These are phyloP conservation scores for Melanopsichium pennsylvanicum DNA, from an alignment of 1,284 basidiomycete species.

Conservation along the genomic window DNA sequence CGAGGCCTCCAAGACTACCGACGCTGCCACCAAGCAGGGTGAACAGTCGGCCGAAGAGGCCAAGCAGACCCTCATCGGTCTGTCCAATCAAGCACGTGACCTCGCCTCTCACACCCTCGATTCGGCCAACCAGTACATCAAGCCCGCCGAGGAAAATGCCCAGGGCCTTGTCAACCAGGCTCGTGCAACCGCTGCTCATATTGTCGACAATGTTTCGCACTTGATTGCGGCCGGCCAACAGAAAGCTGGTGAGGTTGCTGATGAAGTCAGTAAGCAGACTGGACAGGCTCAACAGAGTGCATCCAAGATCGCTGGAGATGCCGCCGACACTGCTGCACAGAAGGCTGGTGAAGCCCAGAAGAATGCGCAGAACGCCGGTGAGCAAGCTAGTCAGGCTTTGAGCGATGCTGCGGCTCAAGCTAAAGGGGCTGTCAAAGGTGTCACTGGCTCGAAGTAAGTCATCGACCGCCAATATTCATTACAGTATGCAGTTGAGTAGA, in stretches of 20 bases:
- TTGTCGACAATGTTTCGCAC: slow-evolving; percentile 42
- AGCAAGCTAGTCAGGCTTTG: slow-evolving; percentile 37
- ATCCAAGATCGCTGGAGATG: slow-evolving; percentile 17
- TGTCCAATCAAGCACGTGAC: slow-evolving; percentile 51
- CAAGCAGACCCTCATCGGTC: slow-evolving; percentile 42
- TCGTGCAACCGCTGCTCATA: slow-evolving; percentile 33
- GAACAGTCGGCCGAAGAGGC: slow-evolving; percentile 45
- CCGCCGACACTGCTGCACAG: slow-evolving; percentile 19
- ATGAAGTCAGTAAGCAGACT: slow-evolving; percentile 40
- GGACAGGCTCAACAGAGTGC: slow-evolving; percentile 13
- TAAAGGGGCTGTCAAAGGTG: slow-evolving; percentile 36
- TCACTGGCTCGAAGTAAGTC: slow-evolving; percentile 36
- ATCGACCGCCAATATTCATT: no score
- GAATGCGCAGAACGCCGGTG: slow-evolving; percentile 18
- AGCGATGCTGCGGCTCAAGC: slow-evolving; percentile 46
- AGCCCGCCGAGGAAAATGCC: slow-evolving; percentile 42
- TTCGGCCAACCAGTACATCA: slow-evolving; percentile 55
- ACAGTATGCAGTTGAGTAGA: slow-evolving; percentile 6
- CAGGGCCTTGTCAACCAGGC: slow-evolving; percentile 40
- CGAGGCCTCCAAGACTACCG: slow-evolving; percentile 31
- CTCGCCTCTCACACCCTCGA: slow-evolving; percentile 49
- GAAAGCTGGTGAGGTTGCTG: slow-evolving; percentile 41
- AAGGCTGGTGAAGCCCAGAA: slow-evolving; percentile 29
- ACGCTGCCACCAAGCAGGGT: slow-evolving; percentile 44
- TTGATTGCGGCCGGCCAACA: slow-evolving; percentile 35